phyloP scores from a whole-genome alignment of 1,284 basidiomycete genomes.

The Cystobasidium slooffiae region DNA sequence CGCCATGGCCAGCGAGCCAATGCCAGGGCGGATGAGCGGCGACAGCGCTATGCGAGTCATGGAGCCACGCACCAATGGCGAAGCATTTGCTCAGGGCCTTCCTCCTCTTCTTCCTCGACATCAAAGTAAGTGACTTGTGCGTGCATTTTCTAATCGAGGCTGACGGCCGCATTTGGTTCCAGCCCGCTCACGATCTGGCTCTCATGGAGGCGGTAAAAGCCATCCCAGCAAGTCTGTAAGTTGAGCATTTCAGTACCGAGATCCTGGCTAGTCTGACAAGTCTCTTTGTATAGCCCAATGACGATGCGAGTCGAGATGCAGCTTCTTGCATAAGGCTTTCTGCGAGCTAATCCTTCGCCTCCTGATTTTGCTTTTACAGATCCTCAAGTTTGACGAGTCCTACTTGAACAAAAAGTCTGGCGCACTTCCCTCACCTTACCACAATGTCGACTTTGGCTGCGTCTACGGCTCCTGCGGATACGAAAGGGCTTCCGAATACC shows the following conservation, averaged over 20 bases:
- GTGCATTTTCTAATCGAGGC: background rate
- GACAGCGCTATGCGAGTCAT: background rate
- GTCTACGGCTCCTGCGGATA: background rate
- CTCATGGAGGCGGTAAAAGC: too few species aligned
- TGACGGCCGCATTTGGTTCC: background rate
- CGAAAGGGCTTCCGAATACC: background rate
- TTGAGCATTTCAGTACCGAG: too few species aligned
- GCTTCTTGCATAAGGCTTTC: too few species aligned
- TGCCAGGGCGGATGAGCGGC: background rate
- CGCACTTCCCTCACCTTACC: too few species aligned
- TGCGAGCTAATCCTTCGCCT: too few species aligned
- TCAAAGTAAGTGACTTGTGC: background rate
- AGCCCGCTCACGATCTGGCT: background rate
- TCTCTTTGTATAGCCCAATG: too few species aligned
- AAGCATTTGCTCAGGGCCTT: background rate
- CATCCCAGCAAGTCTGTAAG: too few species aligned
- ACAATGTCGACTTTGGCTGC: background rate
- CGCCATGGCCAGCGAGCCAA: background rate
- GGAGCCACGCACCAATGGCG: background rate
- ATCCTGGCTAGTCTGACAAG: too few species aligned
- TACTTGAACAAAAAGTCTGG: too few species aligned
- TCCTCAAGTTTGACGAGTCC: too few species aligned
- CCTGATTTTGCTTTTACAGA: too few species aligned
- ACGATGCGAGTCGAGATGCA: too few species aligned
- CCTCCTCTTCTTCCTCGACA: background rate